These are phyloP conservation scores for Alternaria triticimaculans DNA, from an alignment of 2,329 filamentous ascomycete species.

Conservation along the genomic window DNA sequence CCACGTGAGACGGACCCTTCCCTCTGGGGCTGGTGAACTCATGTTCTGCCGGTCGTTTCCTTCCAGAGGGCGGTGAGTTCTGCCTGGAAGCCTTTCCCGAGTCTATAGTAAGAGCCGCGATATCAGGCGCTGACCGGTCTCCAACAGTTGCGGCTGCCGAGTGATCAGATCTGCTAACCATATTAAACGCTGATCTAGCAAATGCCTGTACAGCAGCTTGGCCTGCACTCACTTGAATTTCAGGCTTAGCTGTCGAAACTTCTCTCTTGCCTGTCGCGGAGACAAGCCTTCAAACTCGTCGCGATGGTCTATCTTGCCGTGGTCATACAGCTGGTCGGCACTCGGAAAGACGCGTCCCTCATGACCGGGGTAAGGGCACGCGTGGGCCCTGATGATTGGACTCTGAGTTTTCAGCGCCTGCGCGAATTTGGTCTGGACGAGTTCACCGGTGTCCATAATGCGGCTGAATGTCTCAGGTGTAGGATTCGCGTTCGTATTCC, in stretches of 20 bases:
- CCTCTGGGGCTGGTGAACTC: conserved; percentile 33
- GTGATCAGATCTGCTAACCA: conserved; percentile 27
- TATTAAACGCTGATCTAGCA: conserved; percentile 9
- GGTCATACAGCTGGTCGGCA: conserved; percentile 31
- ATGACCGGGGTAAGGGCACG: conserved; percentile 41
- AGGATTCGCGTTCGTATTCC: neutral
- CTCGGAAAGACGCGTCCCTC: conserved; percentile 38
- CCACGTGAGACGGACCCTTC: conserved; percentile 30
- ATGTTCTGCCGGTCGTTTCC: conserved; percentile 39
- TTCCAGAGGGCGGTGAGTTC: conserved; percentile 32
- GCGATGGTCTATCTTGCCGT: conserved; percentile 38
- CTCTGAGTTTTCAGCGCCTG: conserved; percentile 36
- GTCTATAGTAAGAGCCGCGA: conserved; percentile 38
- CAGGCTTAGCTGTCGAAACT: conserved; percentile 30
- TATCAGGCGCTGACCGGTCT: conserved; percentile 37
- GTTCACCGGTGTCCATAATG: conserved; percentile 27
- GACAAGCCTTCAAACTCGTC: conserved; percentile 25
- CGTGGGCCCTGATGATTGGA: conserved; percentile 20
- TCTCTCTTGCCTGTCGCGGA: conserved; percentile 27
- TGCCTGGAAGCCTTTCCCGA: conserved; percentile 23
- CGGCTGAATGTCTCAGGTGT: neutral
- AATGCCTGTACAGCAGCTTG: neutral
- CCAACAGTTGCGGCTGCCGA: conserved; percentile 37
- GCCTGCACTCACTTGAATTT: conserved; percentile 22
- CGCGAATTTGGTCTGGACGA: conserved; percentile 35